Conservation (phyloP, 2,329 filamentous ascomycete species). For the Xylariales sp. region DNA sequence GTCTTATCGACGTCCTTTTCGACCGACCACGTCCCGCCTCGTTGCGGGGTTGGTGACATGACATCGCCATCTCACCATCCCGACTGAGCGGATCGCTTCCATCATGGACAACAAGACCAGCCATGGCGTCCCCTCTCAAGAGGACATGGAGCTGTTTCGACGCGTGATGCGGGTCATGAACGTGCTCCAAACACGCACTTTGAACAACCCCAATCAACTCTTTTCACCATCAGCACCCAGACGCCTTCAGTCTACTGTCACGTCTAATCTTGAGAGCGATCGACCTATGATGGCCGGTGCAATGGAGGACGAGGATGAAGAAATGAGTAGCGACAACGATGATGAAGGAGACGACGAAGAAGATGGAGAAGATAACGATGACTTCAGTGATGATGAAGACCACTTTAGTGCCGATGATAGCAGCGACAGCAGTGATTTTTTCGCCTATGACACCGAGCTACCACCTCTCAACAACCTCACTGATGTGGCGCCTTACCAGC, state of each 20-base stretch:
- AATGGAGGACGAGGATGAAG: not conserved
- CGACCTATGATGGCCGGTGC: not conserved
- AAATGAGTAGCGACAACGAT: not conserved
- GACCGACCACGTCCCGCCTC: too few relatives aligned
- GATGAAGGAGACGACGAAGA: not conserved
- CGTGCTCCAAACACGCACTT: not conserved
- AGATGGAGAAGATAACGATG: not conserved
- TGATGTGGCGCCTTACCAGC: too few relatives aligned
- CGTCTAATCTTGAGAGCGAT: not conserved
- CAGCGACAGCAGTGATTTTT: too few relatives aligned
- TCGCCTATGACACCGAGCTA: too few relatives aligned
- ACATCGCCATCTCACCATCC: too few relatives aligned
- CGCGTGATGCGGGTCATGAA: conserved; percentile 1
- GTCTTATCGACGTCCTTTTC: too few relatives aligned
- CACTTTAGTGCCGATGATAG: too few relatives aligned
- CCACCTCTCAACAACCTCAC: too few relatives aligned
- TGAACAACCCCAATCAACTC: not conserved
- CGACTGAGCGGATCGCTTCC: too few relatives aligned
- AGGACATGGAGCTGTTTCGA: conserved; percentile 1
- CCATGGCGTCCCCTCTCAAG: not conserved
- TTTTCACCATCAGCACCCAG: not conserved
- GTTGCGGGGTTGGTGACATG: too few relatives aligned
- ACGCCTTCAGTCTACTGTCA: not conserved
- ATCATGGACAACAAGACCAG: not conserved
- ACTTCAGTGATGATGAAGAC: not conserved